Conservation (phyloP, 2,329 filamentous ascomycete species). For the Cladophialophora carrionii region DNA sequence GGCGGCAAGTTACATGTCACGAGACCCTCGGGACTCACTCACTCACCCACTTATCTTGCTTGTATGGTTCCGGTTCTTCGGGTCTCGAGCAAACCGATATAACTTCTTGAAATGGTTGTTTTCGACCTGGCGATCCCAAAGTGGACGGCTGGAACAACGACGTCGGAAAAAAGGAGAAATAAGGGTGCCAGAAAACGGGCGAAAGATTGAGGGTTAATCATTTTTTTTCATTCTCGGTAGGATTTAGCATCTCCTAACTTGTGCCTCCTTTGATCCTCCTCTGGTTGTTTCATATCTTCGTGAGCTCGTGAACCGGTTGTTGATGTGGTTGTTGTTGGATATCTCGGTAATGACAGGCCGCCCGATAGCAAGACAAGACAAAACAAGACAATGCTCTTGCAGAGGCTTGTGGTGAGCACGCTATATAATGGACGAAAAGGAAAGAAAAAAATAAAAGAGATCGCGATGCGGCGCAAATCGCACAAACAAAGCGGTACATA, state of each 20-base stretch:
- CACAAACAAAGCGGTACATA: constrained; percentile 4
- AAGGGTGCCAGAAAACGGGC: too few species aligned
- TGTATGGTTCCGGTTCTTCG: too few species aligned
- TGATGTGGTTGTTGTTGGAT: constrained; percentile 8
- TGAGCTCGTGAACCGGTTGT: constrained; percentile 5
- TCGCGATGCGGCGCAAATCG: neutral
- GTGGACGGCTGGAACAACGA: too few species aligned
- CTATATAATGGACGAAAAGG: neutral
- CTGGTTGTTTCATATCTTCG: constrained; percentile 6
- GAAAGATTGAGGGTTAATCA: neutral
- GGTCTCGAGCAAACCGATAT: too few species aligned
- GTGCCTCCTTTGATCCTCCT: neutral
- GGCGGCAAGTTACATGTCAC: too few species aligned
- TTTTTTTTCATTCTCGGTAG: neutral
- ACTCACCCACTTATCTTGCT: too few species aligned
- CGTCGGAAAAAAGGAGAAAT: too few species aligned
- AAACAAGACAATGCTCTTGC: neutral
- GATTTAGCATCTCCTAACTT: neutral
- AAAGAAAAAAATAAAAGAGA: constrained; percentile 3
- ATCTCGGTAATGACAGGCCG: constrained; percentile 21
- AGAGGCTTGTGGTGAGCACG: neutral
- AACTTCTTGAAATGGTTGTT: too few species aligned
- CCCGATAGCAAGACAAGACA: neutral
- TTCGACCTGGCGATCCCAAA: too few species aligned
- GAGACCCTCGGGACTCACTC: too few species aligned